phyloP scores from a whole-genome alignment of 257 asterid genomes.

The Anisodus acutangulus region DNA sequence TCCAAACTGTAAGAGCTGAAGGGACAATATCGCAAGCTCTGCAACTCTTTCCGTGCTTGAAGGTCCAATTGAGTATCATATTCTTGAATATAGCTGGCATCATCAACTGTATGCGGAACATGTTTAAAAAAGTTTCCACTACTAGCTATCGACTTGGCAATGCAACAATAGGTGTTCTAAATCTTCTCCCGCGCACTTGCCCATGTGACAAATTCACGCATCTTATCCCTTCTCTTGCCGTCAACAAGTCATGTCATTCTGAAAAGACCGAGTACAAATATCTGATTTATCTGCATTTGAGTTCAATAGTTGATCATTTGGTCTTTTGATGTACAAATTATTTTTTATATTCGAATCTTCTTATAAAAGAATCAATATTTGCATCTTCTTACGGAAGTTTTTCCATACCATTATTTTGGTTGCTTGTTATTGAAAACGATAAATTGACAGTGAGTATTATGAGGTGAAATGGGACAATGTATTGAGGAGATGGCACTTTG shows the following conservation, averaged over 20 bases:
- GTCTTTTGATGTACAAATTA: not conserved
- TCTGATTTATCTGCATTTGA: not conserved
- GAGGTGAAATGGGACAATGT: slow-evolving; percentile 13
- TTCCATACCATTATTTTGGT: not conserved
- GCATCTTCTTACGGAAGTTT: slow-evolving; percentile 2
- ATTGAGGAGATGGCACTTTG: slow-evolving; percentile 7
- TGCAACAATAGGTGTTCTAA: not conserved
- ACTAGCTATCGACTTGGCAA: not conserved
- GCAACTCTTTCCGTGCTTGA: not conserved
- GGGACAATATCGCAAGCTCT: not conserved
- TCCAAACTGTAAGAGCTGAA: not conserved
- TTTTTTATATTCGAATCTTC: not conserved
- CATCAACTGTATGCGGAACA: not conserved
- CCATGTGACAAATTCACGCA: not conserved
- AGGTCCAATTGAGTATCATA: slow-evolving; percentile 5
- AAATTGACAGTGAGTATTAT: slow-evolving; percentile 1
- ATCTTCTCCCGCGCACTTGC: not conserved
- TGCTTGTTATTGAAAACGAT: not conserved
- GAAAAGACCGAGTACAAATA: not conserved
- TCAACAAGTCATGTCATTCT: slow-evolving; percentile 9
- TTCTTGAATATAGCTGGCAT: slow-evolving; percentile 2
- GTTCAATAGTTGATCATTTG: slow-evolving; percentile 20
- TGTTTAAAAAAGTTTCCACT: not conserved
- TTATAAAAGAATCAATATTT: not conserved
- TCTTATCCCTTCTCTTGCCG: not conserved